Evolutionary conservation across 176 grass and related monocot genomes (phyloP).

Genomic region (Hordeum vulgare): MorexV3_pseudomolecules_assembly NC_058524.1:518018424-518018923

Average conservation of each 20-base stretch:
- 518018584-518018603: background rate
- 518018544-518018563: background rate
- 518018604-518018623: background rate
- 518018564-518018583: background rate
- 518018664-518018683: background rate
- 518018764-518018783: too few relatives aligned
- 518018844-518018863: too few relatives aligned
- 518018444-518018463: background rate
- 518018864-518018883: too few relatives aligned
- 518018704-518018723: too few relatives aligned
- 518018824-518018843: too few relatives aligned
- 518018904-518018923: too few relatives aligned
- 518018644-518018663: background rate
- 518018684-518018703: too few relatives aligned
- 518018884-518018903: too few relatives aligned
- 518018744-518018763: too few relatives aligned
- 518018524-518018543: background rate
- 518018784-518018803: too few relatives aligned
- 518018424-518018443: background rate
- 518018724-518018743: too few relatives aligned
- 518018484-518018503: background rate
- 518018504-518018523: background rate
- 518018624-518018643: background rate
- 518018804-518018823: too few relatives aligned
- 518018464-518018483: background rate